Conservation (phyloP, 352 stramenopile species). For the Poterioochromonas sp. region DNA sequence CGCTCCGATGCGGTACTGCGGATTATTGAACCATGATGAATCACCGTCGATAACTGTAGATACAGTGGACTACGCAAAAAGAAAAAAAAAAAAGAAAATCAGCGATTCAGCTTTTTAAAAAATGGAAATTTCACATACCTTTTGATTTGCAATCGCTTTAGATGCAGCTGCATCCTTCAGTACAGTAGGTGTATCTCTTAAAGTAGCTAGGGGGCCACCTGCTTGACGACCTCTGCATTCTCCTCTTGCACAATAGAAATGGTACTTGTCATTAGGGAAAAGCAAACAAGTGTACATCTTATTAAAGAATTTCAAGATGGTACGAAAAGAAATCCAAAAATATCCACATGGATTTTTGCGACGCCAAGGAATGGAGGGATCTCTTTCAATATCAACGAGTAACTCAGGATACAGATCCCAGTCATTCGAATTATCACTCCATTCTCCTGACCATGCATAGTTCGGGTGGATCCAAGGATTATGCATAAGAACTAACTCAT, state of each 20-base stretch:
- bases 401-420: constrained; percentile 74
- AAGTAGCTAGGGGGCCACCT: neutral
- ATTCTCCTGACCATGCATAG: constrained; percentile 78
- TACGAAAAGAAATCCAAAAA: constrained; percentile 87
- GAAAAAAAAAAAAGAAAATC: neutral
- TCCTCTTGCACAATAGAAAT: constrained; percentile 50
- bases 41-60: constrained; percentile 53
- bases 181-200: neutral
- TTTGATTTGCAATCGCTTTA: neutral
- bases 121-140: neutral
- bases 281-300: constrained; percentile 79
- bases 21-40: constrained; percentile 77
- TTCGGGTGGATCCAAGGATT: constrained; percentile 71
- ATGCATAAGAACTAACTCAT: constrained; percentile 71
- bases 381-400: constrained; percentile 61
- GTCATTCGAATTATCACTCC: constrained; percentile 72
- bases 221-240: constrained; percentile 14
- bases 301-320: constrained; percentile 78
- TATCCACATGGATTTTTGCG: constrained; percentile 69
- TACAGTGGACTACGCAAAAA: neutral
- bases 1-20: constrained; percentile 65
- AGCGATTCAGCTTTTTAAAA: neutral
- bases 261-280: constrained; percentile 73
- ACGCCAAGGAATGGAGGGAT: constrained; percentile 55
- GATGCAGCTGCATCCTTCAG: neutral